Evolutionary conservation across 768 basidiomycete genomes (phyloP).

Genomic region (Leccinum boreale): DNA sequence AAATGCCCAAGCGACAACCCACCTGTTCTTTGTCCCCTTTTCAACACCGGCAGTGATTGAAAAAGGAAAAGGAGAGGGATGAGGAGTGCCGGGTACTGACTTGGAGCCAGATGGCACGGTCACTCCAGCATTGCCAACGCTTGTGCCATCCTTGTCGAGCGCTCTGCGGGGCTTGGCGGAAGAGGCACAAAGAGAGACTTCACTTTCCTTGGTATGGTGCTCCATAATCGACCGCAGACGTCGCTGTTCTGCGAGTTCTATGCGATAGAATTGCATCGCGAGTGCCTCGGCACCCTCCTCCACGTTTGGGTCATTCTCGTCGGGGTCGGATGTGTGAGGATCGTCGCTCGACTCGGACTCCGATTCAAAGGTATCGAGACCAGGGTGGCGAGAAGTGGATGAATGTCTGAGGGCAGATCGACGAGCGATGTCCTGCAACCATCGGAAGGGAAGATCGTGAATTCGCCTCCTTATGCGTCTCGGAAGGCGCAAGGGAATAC

Average conservation of each 20-base stretch:
- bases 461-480: constrained; percentile 51
- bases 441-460: constrained; percentile 74
- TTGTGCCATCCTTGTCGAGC: background rate
- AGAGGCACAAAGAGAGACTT: constrained; percentile 7
- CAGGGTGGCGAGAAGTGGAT: constrained; percentile 10
- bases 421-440: constrained; percentile 71
- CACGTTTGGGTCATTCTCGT: constrained; percentile 38
- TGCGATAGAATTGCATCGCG: constrained; percentile 90
- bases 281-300: constrained; percentile 76
- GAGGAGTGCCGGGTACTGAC: constrained; percentile 18
- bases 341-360: constrained; percentile 38
- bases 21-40: constrained; percentile 93
- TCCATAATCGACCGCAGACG: constrained; percentile 89
- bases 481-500: constrained; percentile 69
- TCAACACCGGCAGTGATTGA: constrained; percentile 96
- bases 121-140: background rate
- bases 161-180: constrained; percentile 7
- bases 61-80: constrained; percentile 58
- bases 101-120: constrained; percentile 12
- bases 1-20: constrained; percentile 16
- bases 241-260: constrained; percentile 89
- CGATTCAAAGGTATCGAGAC: constrained; percentile 19
- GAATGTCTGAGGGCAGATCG: constrained; percentile 37
- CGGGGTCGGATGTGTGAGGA: constrained; percentile 29
- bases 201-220: constrained; percentile 72